Evolutionary conservation across 2,329 filamentous ascomycete species (phyloP).

Genomic region (Ilyonectria sp.): DNA sequence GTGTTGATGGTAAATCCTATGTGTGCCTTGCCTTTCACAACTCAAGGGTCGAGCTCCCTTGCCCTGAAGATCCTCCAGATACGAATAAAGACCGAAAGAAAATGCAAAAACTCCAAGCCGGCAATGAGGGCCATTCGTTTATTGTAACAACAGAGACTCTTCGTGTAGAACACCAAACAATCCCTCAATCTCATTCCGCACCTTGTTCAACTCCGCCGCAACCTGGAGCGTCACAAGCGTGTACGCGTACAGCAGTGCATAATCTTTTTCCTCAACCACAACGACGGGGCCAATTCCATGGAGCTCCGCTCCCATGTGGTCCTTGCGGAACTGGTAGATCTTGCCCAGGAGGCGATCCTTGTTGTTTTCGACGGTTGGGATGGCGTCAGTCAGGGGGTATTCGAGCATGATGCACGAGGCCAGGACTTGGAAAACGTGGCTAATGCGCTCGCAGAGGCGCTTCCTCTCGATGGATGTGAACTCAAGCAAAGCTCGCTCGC

Average conservation of each 20-base stretch:
- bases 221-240: constrained; percentile 79
- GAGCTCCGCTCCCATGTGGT: constrained; percentile 62
- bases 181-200: constrained; percentile 73
- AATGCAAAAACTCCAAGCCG: constrained; percentile 19
- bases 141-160: constrained; percentile 71
- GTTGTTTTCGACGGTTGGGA: constrained; percentile 86
- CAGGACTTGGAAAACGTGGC: constrained; percentile 88
- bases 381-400: constrained; percentile 90
- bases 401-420: constrained; percentile 95
- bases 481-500: constrained; percentile 84
- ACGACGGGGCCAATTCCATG: constrained; percentile 46
- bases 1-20: not conserved
- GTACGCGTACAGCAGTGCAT: constrained; percentile 93
- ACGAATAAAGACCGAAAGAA: constrained; percentile 1
- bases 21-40: not conserved
- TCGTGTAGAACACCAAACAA: constrained; percentile 76
- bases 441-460: constrained; percentile 89
- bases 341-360: constrained; percentile 88
- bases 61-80: not conserved
- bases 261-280: constrained; percentile 81
- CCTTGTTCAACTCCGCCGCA: constrained; percentile 73
- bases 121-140: constrained; percentile 28
- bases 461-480: constrained; percentile 86
- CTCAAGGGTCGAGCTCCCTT: not conserved
- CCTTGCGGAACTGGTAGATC: constrained; percentile 88